phyloP scores from a whole-genome alignment of 305 asterid genomes.

The Coffea humblotiana region DNA sequence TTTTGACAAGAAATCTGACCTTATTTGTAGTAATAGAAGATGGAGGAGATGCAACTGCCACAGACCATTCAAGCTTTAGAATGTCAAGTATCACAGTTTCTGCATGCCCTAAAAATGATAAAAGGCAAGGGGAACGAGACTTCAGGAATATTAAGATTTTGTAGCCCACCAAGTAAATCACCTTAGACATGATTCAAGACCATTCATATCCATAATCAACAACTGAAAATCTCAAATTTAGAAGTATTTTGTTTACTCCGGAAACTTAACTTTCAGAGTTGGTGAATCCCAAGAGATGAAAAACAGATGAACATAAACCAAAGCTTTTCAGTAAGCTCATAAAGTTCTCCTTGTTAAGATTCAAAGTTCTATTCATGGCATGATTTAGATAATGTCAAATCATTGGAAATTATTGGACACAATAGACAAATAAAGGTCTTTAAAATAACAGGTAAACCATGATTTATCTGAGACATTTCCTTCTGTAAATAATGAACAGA shows the following conservation, averaged over 20 bases:
- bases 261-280: neutral
- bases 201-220: neutral
- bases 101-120: constrained; percentile 58
- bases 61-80: constrained; percentile 87
- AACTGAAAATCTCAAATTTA: neutral
- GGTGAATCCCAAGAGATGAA: neutral
- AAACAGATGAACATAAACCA: neutral
- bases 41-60: constrained; percentile 70
- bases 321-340: neutral
- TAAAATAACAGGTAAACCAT: neutral
- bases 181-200: neutral
- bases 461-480: neutral
- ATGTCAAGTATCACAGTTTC: constrained; percentile 89
- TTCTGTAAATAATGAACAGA: neutral
- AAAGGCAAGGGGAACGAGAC: neutral
- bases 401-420: neutral
- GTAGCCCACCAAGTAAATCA: neutral
- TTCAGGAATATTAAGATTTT: neutral
- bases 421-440: too few relatives aligned
- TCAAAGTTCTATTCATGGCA: neutral
- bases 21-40: constrained; percentile 83
- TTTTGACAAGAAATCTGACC: constrained; percentile 46
- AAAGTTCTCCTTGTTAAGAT: neutral
- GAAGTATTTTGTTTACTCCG: neutral
- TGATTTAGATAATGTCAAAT: neutral